phyloP scores from a whole-genome alignment of 2,329 filamentous ascomycete species.

The Scytalidium lignicola region DNA sequence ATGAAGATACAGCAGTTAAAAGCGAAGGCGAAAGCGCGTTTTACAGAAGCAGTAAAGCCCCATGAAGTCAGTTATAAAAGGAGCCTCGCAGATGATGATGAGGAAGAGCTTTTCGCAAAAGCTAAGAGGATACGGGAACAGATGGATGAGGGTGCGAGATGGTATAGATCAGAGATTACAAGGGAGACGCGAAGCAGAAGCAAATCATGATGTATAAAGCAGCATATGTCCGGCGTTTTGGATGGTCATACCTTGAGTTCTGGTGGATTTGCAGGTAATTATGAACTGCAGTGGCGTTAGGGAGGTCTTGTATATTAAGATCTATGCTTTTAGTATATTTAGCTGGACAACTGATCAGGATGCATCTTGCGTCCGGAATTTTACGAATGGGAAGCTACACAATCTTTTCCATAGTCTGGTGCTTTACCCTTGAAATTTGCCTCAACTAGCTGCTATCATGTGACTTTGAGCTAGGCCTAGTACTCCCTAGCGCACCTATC shows the following conservation, averaged over 20 bases:
- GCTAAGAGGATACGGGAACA: conserved; percentile 27
- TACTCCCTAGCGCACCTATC: conserved; percentile 1
- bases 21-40: conserved; percentile 17
- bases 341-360: not conserved
- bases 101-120: conserved; percentile 26
- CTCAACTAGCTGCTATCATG: no score
- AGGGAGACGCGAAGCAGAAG: conserved; percentile 18
- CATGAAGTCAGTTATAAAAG: conserved; percentile 8
- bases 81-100: conserved; percentile 16
- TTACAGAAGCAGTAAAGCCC: conserved; percentile 13
- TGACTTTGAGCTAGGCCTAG: not conserved
- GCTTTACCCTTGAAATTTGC: no score
- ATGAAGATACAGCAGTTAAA: conserved; percentile 20
- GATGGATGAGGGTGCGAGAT: conserved; percentile 28
- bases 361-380: not conserved
- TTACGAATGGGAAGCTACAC: no score
- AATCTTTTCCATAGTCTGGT: no score
- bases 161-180: conserved; percentile 22
- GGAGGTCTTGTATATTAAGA: conserved; percentile 7
- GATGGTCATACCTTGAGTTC: not conserved
- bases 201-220: conserved; percentile 13
- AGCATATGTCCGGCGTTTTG: conserved; percentile 7
- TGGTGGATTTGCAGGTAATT: not conserved
- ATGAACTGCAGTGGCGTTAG: conserved; percentile 15
- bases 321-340: conserved; percentile 13